Conservation (phyloP, 2,329 filamentous ascomycete species). For the Domatiomyces globalis region DNA sequence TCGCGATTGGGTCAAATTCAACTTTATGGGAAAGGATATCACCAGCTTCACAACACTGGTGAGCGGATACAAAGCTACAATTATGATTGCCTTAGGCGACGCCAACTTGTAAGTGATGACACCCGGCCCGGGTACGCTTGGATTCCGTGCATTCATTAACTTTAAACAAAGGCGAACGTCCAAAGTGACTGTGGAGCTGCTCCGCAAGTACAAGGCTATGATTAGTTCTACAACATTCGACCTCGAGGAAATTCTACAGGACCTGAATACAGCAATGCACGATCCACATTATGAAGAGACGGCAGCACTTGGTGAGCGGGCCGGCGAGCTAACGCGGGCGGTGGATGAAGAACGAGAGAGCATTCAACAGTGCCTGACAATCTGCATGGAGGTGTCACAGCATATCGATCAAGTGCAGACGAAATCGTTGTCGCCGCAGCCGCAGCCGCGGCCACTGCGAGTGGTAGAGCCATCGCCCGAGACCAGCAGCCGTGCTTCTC, state of each 20-base stretch:
- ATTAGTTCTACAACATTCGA: conserved; percentile 23
- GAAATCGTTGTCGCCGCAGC: background rate
- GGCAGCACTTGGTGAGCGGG: background rate
- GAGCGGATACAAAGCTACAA: conserved; percentile 19
- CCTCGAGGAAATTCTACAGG: conserved; percentile 23
- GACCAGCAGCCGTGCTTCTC: background rate
- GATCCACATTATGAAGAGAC: conserved; percentile 9
- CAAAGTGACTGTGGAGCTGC: conserved; percentile 11
- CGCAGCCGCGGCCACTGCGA: background rate
- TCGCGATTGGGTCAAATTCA: conserved; percentile 12
- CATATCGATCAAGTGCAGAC: conserved; percentile 21
- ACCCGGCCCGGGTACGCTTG: background rate
- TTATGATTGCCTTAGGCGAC: conserved; percentile 19
- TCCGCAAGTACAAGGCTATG: conserved; percentile 24
- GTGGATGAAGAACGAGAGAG: conserved; percentile 25
- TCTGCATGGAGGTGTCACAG: conserved; percentile 23
- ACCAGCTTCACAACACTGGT: conserved; percentile 15
- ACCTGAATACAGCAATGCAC: conserved; percentile 21
- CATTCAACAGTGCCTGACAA: conserved; percentile 24
- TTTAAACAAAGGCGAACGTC: background rate
- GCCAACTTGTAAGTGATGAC: conserved; percentile 18
- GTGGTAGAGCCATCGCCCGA: background rate
- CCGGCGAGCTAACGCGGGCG: conserved; percentile 7
- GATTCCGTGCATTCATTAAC: background rate
- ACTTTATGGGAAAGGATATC: conserved; percentile 14